A percentile compares a stretch with the other conserved stretches of the same genome.
These are phyloP conservation scores for Deinandra increscens DNA, from an alignment of 129 eudicot genomes.

Conservation along the genomic window DNA sequence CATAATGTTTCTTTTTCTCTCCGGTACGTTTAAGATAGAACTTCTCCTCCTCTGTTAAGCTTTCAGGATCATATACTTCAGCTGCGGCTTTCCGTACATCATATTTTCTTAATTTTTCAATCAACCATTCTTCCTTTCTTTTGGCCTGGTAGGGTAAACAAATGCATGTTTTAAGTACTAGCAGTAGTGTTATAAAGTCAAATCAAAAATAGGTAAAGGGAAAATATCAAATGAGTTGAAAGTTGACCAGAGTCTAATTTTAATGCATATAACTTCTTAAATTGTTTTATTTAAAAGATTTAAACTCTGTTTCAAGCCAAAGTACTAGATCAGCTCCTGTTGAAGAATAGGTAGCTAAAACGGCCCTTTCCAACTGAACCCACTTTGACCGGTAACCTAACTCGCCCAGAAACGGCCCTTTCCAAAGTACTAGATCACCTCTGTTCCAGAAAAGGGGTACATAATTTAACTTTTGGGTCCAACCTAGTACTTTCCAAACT, in stretches of 20 bases:
- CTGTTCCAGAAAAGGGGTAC: neutral
- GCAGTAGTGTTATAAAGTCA: too few species aligned
- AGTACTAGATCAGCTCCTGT: neutral
- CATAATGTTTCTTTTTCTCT: conserved; percentile 93
- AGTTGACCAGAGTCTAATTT: neutral
- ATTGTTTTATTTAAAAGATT: neutral
- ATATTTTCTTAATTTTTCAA: conserved; percentile 83
- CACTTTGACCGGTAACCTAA: neutral
- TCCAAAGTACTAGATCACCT: too few species aligned
- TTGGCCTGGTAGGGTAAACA: conserved; percentile 54
- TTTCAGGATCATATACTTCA: conserved; percentile 85
- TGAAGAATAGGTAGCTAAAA: neutral
- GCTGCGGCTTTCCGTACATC: conserved; percentile 59
- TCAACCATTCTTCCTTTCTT: conserved; percentile 91
- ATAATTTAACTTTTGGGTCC: conserved; percentile 11
- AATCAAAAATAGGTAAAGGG: neutral
- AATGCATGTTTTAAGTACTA: neutral
- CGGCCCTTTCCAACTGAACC: neutral
- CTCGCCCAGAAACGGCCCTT: too few species aligned
- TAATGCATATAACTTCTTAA: neutral
- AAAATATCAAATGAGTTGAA: neutral
- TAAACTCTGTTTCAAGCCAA: neutral
- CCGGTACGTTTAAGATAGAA: conserved; percentile 91
- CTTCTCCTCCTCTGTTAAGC: conserved; percentile 86
- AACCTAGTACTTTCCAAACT: neutral